Evolutionary conservation across 768 basidiomycete genomes (phyloP).

Genomic region (Xanthoconium stramineum): DNA sequence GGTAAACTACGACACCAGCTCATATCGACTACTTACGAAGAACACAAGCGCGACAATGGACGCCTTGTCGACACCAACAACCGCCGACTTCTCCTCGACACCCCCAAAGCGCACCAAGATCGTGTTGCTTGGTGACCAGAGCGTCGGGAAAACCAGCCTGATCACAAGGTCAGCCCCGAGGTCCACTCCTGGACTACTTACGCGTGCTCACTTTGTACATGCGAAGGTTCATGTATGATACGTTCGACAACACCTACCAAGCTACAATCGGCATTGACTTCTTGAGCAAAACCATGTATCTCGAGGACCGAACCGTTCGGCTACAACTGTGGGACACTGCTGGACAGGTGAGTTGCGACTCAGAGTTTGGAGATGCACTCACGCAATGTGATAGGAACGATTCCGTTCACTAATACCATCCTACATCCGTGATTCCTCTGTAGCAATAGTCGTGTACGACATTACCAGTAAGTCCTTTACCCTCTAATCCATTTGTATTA

Average conservation of each 20-base stretch:
- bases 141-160: conserved; percentile 97
- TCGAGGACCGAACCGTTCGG: conserved; percentile 96
- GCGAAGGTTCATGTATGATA: conserved; percentile 95
- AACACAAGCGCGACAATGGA: conserved; percentile 37
- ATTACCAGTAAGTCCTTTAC: conserved; percentile 77
- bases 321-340: conserved; percentile 99
- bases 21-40: conserved; percentile 15
- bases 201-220: conserved; percentile 1
- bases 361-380: conserved; percentile 1
- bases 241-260: conserved; percentile 99
- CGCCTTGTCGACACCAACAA: conserved; percentile 59
- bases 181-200: neutral
- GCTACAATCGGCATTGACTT: conserved; percentile 99
- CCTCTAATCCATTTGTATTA: conserved; percentile 1
- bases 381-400: conserved; percentile 63
- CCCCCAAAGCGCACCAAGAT: conserved; percentile 96
- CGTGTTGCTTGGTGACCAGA: conserved; percentile 93
- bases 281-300: conserved; percentile 99
- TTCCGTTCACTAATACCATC: conserved; percentile 97
- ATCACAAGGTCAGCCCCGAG: conserved; percentile 77
- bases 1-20: conserved; percentile 12
- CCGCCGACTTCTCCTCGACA: conserved; percentile 82
- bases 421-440: conserved; percentile 98
- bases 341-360: conserved; percentile 61
- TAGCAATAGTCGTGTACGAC: conserved; percentile 98